Percentiles rank a stretch among this genome's conserved stretches.
These are phyloP conservation scores for Cucurbita pepo DNA, from an alignment of 306 rosid species.

Conservation along the genomic window DNA sequence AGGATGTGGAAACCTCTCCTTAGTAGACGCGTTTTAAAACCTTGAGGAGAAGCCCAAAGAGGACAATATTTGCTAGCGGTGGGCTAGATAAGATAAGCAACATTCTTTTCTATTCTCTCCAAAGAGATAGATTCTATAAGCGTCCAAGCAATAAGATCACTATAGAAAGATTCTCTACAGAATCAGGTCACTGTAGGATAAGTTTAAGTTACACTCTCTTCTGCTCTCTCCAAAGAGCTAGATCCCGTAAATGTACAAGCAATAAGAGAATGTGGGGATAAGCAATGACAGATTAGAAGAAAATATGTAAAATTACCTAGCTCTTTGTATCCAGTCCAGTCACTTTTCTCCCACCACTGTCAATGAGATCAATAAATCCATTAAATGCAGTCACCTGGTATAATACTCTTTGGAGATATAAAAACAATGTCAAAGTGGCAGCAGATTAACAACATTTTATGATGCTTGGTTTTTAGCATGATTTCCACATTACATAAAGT, in stretches of 20 bases:
- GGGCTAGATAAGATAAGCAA: too few relatives aligned
- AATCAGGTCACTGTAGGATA: not conserved
- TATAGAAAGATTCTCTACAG: not conserved
- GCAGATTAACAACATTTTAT: not conserved
- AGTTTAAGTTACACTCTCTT: not conserved
- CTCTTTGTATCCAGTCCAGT: slow-evolving; percentile 99
- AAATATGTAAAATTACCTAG: slow-evolving; percentile 49
- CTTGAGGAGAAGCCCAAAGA: too few relatives aligned
- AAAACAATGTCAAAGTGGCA: slow-evolving; percentile 17
- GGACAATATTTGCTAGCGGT: too few relatives aligned
- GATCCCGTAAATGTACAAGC: not conserved
- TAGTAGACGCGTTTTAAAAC: too few relatives aligned
- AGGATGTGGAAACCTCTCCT: too few relatives aligned
- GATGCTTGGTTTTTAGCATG: not conserved
- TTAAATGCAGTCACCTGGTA: slow-evolving; percentile 81
- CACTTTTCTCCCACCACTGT: slow-evolving; percentile 99
- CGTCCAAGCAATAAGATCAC: not conserved
- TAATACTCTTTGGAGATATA: slow-evolving; percentile 41
- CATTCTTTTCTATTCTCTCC: not conserved
- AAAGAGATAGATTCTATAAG: not conserved
- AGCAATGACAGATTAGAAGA: too few relatives aligned
- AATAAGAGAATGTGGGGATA: not conserved
- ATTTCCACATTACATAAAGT: not conserved
- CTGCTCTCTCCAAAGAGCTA: not conserved
- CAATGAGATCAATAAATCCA: slow-evolving; percentile 94